Base-by-base conservation (phyloP, 2,329 filamentous ascomycete species). In the Hysterium pulicare region DNA sequence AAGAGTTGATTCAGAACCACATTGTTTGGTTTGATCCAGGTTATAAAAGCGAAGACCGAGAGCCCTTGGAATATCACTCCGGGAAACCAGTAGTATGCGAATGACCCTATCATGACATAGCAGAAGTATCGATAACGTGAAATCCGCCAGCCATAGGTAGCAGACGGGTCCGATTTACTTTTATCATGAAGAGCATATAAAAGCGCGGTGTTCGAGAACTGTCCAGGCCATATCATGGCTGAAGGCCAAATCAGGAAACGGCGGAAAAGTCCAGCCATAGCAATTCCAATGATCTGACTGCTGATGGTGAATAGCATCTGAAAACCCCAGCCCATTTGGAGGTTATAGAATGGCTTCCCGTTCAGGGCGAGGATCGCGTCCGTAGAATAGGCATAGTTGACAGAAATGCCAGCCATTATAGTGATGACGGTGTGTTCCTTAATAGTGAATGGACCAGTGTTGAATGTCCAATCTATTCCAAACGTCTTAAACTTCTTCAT, bases 131-230 rank as follows among this genome's bases (percentile, higher is more conserved):
- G 71, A 53, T 84, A 86, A 38, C 83, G 75, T 2, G 82, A 77
- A 66, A 88, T 82, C 8, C 58, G 74, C 55, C 85, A 86, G 3
- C 85, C 85, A 62, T 76, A 30, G 64, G 78, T 59, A 78, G 76
- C 74, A 20, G 66, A 66, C 49, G 81, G 76, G 47, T 82, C 73
- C 0, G 76, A 71, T 20, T 68, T 61, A 10, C 71, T 70, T 51
- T 77, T 76, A 51, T 88, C 84, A 57, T 90, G 85, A 71, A 90
- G 82, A 46, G 84, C 82, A 51, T 83, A 83, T 71, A 88, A 83
- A 26, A 88, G 67, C 1, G 82, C 78, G 6, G 84, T 78, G 4
- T 78, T 77, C 40, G 84, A 82, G 19, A 89, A 70, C 38, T 80
- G 84, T 2, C 72, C 74, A 0, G 85, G 85, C 84, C 84, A 88